Evolutionary conservation across 2,329 filamentous ascomycete species (phyloP), one percentile per base, ranked within the genome.

Genomic region (Venturia aucupariae): DNA sequence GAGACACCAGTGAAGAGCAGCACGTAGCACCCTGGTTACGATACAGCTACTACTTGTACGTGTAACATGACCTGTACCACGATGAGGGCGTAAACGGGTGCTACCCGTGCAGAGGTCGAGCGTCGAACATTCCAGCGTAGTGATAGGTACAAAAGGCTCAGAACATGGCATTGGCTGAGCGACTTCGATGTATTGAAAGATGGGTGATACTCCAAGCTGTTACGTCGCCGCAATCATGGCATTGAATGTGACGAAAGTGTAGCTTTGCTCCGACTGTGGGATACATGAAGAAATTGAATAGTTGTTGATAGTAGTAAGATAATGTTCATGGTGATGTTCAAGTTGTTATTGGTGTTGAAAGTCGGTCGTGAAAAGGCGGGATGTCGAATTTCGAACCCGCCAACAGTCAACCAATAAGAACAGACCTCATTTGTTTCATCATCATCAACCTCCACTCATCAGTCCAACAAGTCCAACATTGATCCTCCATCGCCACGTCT

Each of bases 1-100:
- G 74, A 78, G 17, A 73, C 69, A 44, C 75, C 76, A 24, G 73
- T 77, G 24, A 57, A 57, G 51, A 57, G 51, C 44, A 48, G 51
- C 51, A 57, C 51, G 51, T 57, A 57, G 51, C 30, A 57, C 51
- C 30, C 48, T 55, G 30, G 48, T n/a, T 30, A 27, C 24, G 30
- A 32, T 30, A 55, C 48, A 30, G 15, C 27, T 57, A 15, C 30
- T 32, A 38, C 51, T 11, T n/a, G 51, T 32, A 13, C 51, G 24
- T n/a, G 51, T 32, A 13, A 13, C n/a, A 19, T 32, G 51, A 54
- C 24, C 17, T 24, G 48, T 54, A 54, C 48, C 48, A 32, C 48
- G 48, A 54, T n/a, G n/a, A n/a, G n/a, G n/a, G n/a, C n/a, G n/a
- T 55, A 17, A 55, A 55, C 48, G 30, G 48, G 48, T 35, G 11